Percentiles rank a stretch among this genome's conserved stretches.
Conservation (phyloP, 371 early-diverging fungal genomes). For the Umbelopsis sp. region DNA sequence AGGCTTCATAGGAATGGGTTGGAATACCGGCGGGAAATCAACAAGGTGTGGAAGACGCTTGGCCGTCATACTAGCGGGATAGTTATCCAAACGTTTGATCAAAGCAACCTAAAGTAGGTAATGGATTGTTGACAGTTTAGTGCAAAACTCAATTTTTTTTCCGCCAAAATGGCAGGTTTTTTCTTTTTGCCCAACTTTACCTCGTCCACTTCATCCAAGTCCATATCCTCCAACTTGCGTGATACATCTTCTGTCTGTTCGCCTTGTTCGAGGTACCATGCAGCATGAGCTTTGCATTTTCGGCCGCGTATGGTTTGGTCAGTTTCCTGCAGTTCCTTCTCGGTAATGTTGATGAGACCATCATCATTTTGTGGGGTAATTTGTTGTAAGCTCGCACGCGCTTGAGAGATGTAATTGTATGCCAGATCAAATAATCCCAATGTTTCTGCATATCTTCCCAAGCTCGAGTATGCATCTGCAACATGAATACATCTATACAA, state of each 20-base stretch:
- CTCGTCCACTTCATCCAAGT: conserved; percentile 45
- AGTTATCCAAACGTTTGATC: conserved; percentile 52
- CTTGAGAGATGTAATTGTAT: conserved; percentile 54
- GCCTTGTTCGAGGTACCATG: conserved; percentile 57
- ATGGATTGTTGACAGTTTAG: not conserved
- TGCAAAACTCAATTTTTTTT: not conserved
- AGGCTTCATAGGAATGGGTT: conserved; percentile 77
- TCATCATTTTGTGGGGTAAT: conserved; percentile 34
- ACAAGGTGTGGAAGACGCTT: conserved; percentile 49
- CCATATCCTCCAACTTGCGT: conserved; percentile 47
- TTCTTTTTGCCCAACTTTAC: conserved; percentile 16
- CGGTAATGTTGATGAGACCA: conserved; percentile 46
- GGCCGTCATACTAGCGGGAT: conserved; percentile 49
- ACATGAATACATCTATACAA: conserved; percentile 49
- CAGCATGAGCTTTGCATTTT: conserved; percentile 61
- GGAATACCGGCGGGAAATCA: conserved; percentile 70
- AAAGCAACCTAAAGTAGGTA: conserved; percentile 39
- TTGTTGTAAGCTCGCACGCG: conserved; percentile 44
- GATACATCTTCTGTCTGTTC: conserved; percentile 28
- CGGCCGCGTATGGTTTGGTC: conserved; percentile 57
- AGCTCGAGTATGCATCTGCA: conserved; percentile 53
- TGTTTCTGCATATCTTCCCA: conserved; percentile 58
- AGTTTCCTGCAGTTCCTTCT: conserved; percentile 42
- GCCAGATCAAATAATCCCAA: conserved; percentile 69
- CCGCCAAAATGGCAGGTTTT: too few relatives aligned